phyloP scores from a whole-genome alignment of 345 rosid species.

The Streptanthus diversifolius region DNA sequence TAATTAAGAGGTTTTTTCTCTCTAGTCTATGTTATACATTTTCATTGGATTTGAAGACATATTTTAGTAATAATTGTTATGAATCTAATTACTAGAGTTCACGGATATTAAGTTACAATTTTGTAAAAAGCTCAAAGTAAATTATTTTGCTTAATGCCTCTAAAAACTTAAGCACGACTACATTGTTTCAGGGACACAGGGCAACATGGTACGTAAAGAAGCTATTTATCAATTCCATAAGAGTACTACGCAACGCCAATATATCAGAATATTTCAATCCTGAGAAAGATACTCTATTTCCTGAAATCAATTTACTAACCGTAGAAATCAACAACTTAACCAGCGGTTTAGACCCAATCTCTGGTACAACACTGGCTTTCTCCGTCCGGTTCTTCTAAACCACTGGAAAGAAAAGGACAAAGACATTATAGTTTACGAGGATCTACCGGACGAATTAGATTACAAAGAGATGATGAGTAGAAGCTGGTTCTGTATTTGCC shows the following conservation, averaged over 20 bases:
- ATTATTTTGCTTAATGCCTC: background rate
- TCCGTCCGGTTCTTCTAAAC: conserved; percentile 47
- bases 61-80: background rate
- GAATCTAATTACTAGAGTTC: background rate
- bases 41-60: too few species aligned
- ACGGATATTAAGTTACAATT: background rate
- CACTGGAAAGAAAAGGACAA: conserved; percentile 61
- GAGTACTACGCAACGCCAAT: conserved; percentile 81
- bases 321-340: conserved; percentile 54
- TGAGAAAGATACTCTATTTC: conserved; percentile 61
- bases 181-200: conserved; percentile 51
- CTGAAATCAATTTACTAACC: conserved; percentile 59
- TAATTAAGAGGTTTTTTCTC: too few species aligned
- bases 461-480: conserved; percentile 50
- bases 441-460: conserved; percentile 38
- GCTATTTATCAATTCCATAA: conserved; percentile 58
- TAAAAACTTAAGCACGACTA: background rate
- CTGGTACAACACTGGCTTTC: conserved; percentile 58
- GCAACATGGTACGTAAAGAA: conserved; percentile 57
- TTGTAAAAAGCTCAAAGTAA: background rate
- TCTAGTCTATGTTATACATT: too few species aligned
- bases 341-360: conserved; percentile 42
- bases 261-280: conserved; percentile 75
- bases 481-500: conserved; percentile 67
- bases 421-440: conserved; percentile 53